Evolutionary conservation across 345 rosid species (phyloP).

Genomic region (Hibiscus syriacus): DNA sequence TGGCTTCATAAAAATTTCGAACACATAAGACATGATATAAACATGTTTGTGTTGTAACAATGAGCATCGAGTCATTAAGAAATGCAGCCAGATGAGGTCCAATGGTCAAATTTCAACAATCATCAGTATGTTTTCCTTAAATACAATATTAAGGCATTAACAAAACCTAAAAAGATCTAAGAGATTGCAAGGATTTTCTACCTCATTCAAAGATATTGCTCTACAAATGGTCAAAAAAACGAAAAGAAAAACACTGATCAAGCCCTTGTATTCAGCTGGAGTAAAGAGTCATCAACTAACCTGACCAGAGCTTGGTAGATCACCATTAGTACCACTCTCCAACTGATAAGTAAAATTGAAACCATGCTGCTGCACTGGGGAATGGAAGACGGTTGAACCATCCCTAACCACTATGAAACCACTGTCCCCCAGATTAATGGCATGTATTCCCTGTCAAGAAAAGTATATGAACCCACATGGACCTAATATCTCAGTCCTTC

Average conservation of each 20-base stretch:
- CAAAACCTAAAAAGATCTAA: background rate
- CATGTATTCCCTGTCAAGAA: conserved; percentile 47
- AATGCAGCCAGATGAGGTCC: background rate
- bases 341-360: conserved; percentile 94
- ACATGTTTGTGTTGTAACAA: background rate
- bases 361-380: conserved; percentile 90
- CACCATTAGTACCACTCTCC: conserved; percentile 64
- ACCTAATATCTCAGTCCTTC: background rate
- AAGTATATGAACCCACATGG: background rate
- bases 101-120: background rate
- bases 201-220: background rate
- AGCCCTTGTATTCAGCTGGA: background rate
- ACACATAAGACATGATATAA: background rate
- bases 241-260: background rate
- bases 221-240: background rate
- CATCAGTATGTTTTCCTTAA: background rate
- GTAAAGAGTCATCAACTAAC: conserved; percentile 25
- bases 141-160: background rate
- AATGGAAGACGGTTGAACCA: conserved; percentile 70
- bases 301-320: conserved; percentile 86
- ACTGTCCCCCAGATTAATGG: conserved; percentile 91
- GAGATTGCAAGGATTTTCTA: background rate
- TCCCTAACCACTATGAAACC: conserved; percentile 91
- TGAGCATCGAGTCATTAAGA: background rate
- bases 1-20: background rate